These are phyloP conservation scores for Phylloporus sp. DNA, from an alignment of 768 basidiomycete species.

Conservation along the genomic window DNA sequence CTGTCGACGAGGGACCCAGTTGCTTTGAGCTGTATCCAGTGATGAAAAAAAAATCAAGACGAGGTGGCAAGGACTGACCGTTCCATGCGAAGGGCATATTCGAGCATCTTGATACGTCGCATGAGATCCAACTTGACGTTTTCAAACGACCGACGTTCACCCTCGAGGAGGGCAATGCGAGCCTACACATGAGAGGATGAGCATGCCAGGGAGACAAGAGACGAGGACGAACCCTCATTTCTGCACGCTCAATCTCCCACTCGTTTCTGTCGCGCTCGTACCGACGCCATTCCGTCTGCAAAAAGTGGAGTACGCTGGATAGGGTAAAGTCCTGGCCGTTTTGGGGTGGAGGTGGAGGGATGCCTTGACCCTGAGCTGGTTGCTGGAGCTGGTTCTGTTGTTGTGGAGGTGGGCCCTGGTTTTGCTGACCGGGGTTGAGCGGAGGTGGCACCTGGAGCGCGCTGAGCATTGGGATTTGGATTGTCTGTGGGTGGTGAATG, in stretches of 20 bases:
- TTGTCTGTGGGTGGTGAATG: slow-evolving; percentile 38
- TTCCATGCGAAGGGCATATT: slow-evolving; percentile 94
- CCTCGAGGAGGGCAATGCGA: slow-evolving; percentile 94
- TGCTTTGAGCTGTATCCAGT: slow-evolving; percentile 67
- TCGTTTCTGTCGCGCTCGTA: slow-evolving; percentile 99
- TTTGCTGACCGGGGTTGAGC: slow-evolving; percentile 31
- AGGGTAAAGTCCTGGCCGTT: slow-evolving; percentile 91
- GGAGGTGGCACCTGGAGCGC: slow-evolving; percentile 58
- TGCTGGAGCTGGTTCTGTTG: slow-evolving; percentile 55
- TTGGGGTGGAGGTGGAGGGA: slow-evolving; percentile 74
- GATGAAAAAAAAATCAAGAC: slow-evolving; percentile 26
- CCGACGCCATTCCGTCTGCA: slow-evolving; percentile 96
- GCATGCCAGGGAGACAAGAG: not conserved
- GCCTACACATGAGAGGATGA: slow-evolving; percentile 50
- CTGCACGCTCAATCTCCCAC: slow-evolving; percentile 99
- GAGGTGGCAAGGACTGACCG: slow-evolving; percentile 51
- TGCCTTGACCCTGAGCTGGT: slow-evolving; percentile 47
- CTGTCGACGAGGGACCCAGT: slow-evolving; percentile 51
- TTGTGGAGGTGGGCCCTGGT: slow-evolving; percentile 44
- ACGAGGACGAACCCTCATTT: slow-evolving; percentile 80
- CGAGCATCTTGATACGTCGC: slow-evolving; percentile 98
- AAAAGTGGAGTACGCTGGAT: slow-evolving; percentile 91
- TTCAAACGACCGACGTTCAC: slow-evolving; percentile 94
- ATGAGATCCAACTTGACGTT: slow-evolving; percentile 94
- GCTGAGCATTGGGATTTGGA: slow-evolving; percentile 68